Percentiles rank a stretch among this genome's conserved stretches.
Conservation (phyloP, 768 basidiomycete genomes). For the Collybia sordida region DNA sequence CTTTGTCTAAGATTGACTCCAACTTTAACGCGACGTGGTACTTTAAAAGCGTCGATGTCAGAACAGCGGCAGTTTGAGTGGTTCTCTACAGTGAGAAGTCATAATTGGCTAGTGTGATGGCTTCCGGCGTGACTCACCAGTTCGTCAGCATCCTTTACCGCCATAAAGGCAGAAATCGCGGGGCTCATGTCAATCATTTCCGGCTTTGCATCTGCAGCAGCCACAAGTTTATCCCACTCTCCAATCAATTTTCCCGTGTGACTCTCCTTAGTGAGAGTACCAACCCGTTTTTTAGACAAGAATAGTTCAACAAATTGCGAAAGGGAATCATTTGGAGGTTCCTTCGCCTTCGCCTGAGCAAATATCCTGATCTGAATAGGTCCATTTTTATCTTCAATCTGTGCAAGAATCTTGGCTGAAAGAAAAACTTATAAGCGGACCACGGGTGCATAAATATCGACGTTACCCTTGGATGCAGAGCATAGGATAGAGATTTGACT, state of each 20-base stretch:
- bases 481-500: slow-evolving; percentile 78
- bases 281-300: slow-evolving; percentile 63
- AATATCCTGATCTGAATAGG: slow-evolving; percentile 73
- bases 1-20: slow-evolving; percentile 88
- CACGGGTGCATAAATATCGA: not conserved
- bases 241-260: slow-evolving; percentile 82
- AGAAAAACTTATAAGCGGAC: slow-evolving; percentile 6
- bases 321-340: slow-evolving; percentile 71
- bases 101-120: not conserved
- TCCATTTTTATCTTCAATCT: slow-evolving; percentile 60
- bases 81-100: slow-evolving; percentile 56
- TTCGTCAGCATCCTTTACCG: slow-evolving; percentile 90
- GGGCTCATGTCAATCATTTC: slow-evolving; percentile 78
- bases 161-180: slow-evolving; percentile 76
- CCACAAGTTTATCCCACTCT: slow-evolving; percentile 78
- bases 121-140: slow-evolving; percentile 52
- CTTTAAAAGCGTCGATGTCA: slow-evolving; percentile 84
- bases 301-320: slow-evolving; percentile 66
- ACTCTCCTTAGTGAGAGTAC: slow-evolving; percentile 77
- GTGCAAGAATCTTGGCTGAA: slow-evolving; percentile 82
- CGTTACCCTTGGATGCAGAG: slow-evolving; percentile 82
- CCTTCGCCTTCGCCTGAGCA: slow-evolving; percentile 78
- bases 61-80: slow-evolving; percentile 66
- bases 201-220: slow-evolving; percentile 55
- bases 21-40: slow-evolving; percentile 87